Conservation (phyloP, 176 grass and related monocot genomes). For the Triticum timopheevii region DNA sequence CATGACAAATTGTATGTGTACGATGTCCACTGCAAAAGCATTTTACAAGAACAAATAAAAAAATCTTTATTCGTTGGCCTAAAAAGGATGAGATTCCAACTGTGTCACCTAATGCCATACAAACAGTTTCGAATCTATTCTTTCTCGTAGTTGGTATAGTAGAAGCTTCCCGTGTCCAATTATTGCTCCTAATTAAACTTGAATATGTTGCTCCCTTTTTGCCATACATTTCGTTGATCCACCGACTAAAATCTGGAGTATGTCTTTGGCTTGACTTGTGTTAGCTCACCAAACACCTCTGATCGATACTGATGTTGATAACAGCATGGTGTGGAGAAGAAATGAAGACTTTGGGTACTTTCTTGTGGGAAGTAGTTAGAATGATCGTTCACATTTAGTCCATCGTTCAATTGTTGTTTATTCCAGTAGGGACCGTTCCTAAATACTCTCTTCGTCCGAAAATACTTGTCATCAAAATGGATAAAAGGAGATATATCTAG, state of each 20-base stretch:
- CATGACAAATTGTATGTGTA: background rate
- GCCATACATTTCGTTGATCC: background rate
- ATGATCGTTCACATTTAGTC: background rate
- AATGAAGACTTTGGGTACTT: background rate
- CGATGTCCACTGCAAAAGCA: background rate
- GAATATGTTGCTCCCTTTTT: background rate
- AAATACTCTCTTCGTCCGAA: too few relatives aligned
- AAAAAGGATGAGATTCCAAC: constrained; percentile 21
- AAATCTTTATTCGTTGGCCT: background rate
- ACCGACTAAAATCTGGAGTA: background rate
- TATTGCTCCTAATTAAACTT: background rate
- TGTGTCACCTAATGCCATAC: background rate
- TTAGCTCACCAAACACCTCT: constrained; percentile 39
- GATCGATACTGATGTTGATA: constrained; percentile 1
- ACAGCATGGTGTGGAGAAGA: background rate
- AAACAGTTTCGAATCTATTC: constrained; percentile 9
- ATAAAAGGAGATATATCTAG: too few relatives aligned
- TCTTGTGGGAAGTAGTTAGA: background rate
- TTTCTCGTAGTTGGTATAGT: constrained; percentile 27
- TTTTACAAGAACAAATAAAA: background rate
- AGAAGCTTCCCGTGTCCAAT: constrained; percentile 29
- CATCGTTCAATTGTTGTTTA: background rate
- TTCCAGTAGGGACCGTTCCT: background rate
- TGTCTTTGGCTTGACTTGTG: constrained; percentile 22
- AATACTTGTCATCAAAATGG: too few relatives aligned